Base-by-base conservation (phyloP, 2,329 filamentous ascomycete species). In the Fusarium albidum region DNA sequence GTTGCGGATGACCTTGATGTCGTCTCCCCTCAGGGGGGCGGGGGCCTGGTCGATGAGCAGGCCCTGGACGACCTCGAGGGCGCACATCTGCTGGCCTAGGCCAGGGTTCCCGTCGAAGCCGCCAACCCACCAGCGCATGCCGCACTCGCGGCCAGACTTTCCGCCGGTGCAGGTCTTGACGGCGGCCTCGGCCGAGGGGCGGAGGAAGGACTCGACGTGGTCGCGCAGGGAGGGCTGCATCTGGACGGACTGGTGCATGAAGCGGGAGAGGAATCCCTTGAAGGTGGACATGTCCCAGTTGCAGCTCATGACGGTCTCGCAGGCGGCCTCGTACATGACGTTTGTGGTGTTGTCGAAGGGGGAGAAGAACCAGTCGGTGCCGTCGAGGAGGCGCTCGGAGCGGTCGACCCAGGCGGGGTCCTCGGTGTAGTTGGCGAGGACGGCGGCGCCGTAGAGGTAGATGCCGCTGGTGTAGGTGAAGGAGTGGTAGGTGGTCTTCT, bases 391-490 rank as follows among this genome's bases (percentile, higher is more conserved):
- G 17, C 77, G 74, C 42, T 76, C 65, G 2, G 83, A 76, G 34
- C 84, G 82, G 12, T 80, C 70, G 9, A 71, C 69, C 87, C 87
- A 90, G 27, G 75, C 71, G 18, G 70, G 60, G 49, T 81, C 75
- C 47, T 76, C 76, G 3, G 82, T 87, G 64, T 80, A 69, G 70
- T 90, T 87, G 70, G 83, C 85, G 69, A 90, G 75, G 48, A 86
- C 78, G 3, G 87, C 84, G 2, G 83, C 79, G 35, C 87, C 87
- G 59, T 87, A 85, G 35, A 91, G 71, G 70, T 84, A 88, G 50
- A 88, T 84, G 32, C 86, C 88, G 46, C 79, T 79, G 43, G 83
- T 85, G 72, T 89, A 89, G 4, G 84, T 84, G 75, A 88, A 91
- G 47, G 84, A 82, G 3, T 82, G 67, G 25, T 75, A 72, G 68